phyloP scores from a whole-genome alignment of 2,329 filamentous ascomycete genomes.

The Samsoniella hepiali region DNA sequence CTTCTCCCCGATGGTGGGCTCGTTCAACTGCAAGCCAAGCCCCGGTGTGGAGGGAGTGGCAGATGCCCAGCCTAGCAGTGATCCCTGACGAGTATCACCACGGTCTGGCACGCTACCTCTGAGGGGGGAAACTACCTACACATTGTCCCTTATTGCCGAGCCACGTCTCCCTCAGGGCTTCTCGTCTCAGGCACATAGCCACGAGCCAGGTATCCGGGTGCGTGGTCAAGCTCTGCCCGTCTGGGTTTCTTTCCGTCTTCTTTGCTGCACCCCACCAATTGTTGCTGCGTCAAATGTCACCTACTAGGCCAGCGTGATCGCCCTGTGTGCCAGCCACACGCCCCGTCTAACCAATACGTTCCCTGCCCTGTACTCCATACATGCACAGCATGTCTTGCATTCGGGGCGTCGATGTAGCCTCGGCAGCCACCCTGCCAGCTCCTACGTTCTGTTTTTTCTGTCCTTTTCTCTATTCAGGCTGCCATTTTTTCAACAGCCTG shows the following conservation, averaged over 20 bases:
- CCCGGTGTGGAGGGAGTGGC: neutral
- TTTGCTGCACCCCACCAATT: neutral
- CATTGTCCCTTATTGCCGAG: neutral
- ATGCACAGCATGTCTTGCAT: slow-evolving; percentile 15
- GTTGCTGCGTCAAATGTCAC: neutral
- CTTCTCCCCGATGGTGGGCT: neutral
- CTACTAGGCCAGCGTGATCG: neutral
- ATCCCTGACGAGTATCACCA: neutral
- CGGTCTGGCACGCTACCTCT: neutral
- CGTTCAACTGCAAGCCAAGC: slow-evolving; percentile 5
- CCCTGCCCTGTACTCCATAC: neutral
- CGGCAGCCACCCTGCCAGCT: slow-evolving; percentile 1
- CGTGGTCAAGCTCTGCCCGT: neutral
- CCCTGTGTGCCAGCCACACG: neutral
- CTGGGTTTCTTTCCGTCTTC: neutral
- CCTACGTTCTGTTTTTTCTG: neutral
- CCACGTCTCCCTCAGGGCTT: neutral
- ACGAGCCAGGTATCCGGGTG: neutral
- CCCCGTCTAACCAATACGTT: neutral
- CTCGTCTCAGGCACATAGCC: neutral
- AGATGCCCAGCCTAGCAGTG: neutral
- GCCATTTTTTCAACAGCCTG: neutral
- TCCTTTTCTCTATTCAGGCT: neutral
- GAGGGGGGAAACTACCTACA: neutral
- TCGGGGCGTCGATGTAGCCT: neutral